phyloP scores from a whole-genome alignment of 1,284 basidiomycete species.

The Fistulina hepatica region DNA sequence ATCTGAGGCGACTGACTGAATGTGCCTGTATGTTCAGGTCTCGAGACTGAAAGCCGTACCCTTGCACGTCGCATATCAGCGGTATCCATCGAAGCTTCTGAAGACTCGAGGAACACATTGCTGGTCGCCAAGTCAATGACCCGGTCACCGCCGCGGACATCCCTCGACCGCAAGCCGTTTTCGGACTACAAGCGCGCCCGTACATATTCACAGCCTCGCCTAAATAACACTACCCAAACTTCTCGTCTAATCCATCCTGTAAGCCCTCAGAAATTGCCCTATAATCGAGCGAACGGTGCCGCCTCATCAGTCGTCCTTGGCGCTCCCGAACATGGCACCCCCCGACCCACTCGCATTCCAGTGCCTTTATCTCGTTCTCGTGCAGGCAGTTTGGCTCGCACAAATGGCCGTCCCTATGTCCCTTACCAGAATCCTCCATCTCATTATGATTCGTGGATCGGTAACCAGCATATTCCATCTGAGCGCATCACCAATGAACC shows the following conservation, averaged over 20 bases:
- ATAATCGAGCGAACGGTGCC: constrained; percentile 14
- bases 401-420: constrained; percentile 19
- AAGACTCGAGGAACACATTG: constrained; percentile 23
- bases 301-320: neutral
- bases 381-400: constrained; percentile 5
- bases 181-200: constrained; percentile 29
- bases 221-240: constrained; percentile 24
- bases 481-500: constrained; percentile 36
- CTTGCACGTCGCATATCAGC: constrained; percentile 64
- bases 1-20: constrained; percentile 7
- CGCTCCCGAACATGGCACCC: constrained; percentile 6
- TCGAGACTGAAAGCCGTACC: constrained; percentile 61
- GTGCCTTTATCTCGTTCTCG: constrained; percentile 10
- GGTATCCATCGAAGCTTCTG: constrained; percentile 48
- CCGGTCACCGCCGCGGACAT: constrained; percentile 14
- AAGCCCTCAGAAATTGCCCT: constrained; percentile 14
- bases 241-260: constrained; percentile 18
- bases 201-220: constrained; percentile 49
- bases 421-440: constrained; percentile 20
- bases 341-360: constrained; percentile 14
- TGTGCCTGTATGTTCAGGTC: constrained; percentile 33
- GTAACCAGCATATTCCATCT: neutral
- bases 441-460: constrained; percentile 23
- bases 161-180: constrained; percentile 15
- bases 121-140: constrained; percentile 12